Evolutionary conservation across 163 green algal species (phyloP).

Genomic region (Prototheca cutis): DNA sequence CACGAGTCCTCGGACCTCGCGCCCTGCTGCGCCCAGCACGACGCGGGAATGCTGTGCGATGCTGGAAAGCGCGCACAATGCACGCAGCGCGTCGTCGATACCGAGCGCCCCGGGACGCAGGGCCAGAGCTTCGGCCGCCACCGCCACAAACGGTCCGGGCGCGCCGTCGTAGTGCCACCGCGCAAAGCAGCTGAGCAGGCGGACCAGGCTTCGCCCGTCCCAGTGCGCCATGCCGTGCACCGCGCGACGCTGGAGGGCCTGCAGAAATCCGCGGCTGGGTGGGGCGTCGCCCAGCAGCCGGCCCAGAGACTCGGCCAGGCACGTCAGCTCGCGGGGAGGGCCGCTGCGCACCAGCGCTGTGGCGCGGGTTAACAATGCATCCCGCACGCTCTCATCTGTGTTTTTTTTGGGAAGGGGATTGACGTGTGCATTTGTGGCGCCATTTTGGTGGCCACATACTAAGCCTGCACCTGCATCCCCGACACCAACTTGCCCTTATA

Average conservation of each 20-base stretch:
- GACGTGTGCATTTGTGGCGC: too few relatives aligned
- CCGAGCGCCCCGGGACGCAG: neutral
- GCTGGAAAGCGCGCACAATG: neutral
- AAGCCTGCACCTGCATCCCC: too few relatives aligned
- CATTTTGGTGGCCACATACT: too few relatives aligned
- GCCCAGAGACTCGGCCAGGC: neutral
- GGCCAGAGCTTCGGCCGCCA: neutral
- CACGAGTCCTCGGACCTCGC: neutral
- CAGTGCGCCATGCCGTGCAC: neutral
- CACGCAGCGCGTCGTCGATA: neutral
- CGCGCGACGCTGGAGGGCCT: neutral
- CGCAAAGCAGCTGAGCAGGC: constrained; percentile 1
- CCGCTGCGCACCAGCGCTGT: neutral
- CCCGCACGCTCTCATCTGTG: neutral
- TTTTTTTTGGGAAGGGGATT: too few relatives aligned
- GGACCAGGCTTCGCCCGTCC: neutral
- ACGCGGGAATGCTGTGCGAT: neutral
- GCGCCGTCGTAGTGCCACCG: neutral
- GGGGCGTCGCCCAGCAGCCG: neutral
- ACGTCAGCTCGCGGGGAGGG: neutral
- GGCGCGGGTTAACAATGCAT: neutral
- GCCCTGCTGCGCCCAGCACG: neutral
- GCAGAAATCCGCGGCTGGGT: neutral
- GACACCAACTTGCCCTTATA: too few relatives aligned
- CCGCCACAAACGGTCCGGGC: neutral